A percentile compares a stretch with the other conserved stretches of the same genome.
Evolutionary conservation across 2,329 filamentous ascomycete species (phyloP).

Genomic region (Calonectria multiphialidica): DNA sequence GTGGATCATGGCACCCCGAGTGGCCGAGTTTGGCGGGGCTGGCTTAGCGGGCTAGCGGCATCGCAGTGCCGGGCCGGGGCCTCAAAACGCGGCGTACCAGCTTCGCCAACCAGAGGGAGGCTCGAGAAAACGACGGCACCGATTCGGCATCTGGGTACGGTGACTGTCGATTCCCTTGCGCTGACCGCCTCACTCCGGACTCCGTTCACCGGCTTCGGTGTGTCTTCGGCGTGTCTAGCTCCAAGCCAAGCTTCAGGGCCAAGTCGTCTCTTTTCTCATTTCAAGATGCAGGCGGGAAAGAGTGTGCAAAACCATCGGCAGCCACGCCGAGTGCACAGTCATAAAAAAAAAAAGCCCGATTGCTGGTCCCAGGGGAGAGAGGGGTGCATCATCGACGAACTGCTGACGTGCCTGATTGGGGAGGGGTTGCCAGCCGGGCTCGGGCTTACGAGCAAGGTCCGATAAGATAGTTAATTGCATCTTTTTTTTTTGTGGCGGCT

Average conservation of each 20-base stretch:
- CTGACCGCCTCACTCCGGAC: slow-evolving; percentile 21
- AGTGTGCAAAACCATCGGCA: neutral
- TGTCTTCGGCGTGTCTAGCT: slow-evolving; percentile 8
- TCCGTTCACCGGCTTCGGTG: slow-evolving; percentile 16
- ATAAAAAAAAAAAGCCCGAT: no score
- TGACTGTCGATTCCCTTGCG: neutral
- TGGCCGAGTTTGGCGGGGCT: slow-evolving; percentile 14
- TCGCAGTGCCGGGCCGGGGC: slow-evolving; percentile 18
- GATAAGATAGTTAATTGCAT: neutral
- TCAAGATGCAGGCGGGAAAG: neutral
- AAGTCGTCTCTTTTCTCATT: slow-evolving; percentile 24
- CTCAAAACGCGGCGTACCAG: neutral
- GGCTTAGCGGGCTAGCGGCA: slow-evolving; percentile 18
- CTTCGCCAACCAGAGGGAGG: slow-evolving; percentile 3
- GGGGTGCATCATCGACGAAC: neutral
- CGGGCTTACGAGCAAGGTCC: slow-evolving; percentile 11
- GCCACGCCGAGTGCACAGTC: neutral
- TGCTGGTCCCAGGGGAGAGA: no score
- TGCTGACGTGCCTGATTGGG: neutral
- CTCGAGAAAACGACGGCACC: neutral
- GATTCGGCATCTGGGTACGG: neutral
- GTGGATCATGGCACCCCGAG: neutral
- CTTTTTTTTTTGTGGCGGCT: neutral
- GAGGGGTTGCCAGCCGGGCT: slow-evolving; percentile 10
- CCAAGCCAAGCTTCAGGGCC: slow-evolving; percentile 4